Conservation (phyloP, 2,329 filamentous ascomycete genomes). For the Piedraia hortae region DNA sequence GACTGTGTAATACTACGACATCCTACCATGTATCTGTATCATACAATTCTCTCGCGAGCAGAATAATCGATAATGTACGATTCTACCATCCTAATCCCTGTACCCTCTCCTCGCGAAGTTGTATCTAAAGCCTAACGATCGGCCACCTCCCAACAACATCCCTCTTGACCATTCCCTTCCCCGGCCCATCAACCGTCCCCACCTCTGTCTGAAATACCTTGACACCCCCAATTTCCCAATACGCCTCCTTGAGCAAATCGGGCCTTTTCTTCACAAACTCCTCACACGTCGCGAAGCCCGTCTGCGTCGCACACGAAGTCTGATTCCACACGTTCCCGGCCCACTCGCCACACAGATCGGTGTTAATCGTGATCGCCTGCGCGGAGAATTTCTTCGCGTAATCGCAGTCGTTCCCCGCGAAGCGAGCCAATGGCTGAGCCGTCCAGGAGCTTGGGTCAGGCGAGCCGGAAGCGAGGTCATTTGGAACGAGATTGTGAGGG, state of each 20-base stretch:
- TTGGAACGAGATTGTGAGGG: conserved; percentile 34
- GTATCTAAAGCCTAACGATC: no score
- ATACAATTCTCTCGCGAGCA: no score
- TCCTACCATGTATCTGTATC: no score
- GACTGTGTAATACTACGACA: no score
- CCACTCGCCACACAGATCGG: conserved; percentile 71
- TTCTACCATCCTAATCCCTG: no score
- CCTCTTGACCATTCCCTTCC: no score
- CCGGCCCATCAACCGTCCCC: no score
- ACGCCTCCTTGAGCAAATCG: conserved; percentile 39
- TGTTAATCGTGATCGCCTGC: conserved; percentile 57
- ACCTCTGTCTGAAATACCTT: conserved; percentile 25
- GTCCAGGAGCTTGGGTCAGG: conserved; percentile 46
- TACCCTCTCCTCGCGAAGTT: no score
- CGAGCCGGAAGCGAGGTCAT: conserved; percentile 28
- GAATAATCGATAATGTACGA: no score
- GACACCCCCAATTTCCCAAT: conserved; percentile 49
- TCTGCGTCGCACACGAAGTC: conserved; percentile 21
- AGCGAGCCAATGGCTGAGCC: conserved; percentile 32
- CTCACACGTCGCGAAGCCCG: conserved; percentile 32
- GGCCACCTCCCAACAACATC: no score
- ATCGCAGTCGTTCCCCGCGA: conserved; percentile 37
- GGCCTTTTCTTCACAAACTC: conserved; percentile 48
- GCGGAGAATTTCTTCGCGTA: conserved; percentile 41
- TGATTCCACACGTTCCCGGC: conserved; percentile 40